phyloP scores from a whole-genome alignment of 371 early-diverging fungal genomes.

The Mucor piriformis region DNA sequence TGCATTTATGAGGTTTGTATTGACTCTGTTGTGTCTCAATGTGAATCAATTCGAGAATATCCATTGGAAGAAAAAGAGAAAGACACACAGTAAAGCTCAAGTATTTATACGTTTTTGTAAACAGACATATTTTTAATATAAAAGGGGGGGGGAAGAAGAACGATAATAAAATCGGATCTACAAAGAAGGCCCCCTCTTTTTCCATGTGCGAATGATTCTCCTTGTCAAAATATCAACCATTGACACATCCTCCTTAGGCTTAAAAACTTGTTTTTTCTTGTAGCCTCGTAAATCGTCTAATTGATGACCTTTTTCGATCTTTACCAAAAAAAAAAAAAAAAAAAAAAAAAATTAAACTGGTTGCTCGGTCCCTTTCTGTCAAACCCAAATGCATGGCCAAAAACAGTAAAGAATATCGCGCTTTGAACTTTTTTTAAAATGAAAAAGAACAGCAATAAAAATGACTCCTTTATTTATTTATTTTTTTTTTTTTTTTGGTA shows the following conservation, averaged over 20 bases:
- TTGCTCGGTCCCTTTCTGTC: no score
- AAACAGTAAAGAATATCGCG: background rate
- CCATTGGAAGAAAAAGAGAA: conserved; percentile 33
- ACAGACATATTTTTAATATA: conserved; percentile 20
- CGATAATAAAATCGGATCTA: background rate
- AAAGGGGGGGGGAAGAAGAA: conserved; percentile 9
- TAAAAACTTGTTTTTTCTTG: no score
- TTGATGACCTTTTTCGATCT: no score
- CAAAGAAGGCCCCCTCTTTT: background rate
- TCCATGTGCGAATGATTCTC: no score
- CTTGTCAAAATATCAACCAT: no score
- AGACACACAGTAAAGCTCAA: background rate
- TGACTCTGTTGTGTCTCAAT: conserved; percentile 36
- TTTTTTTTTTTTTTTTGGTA: conserved; percentile 4
- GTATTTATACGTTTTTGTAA: background rate
- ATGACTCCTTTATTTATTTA: background rate
- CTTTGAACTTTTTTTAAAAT: background rate
- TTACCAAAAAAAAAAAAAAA: no score
- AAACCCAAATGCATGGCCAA: no score
- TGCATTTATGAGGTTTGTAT: conserved; percentile 54
- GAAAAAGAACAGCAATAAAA: background rate
- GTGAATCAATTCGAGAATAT: conserved; percentile 60
- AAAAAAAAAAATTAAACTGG: no score
- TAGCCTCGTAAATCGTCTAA: no score
- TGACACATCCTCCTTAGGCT: no score